phyloP scores from a whole-genome alignment of 257 asterid genomes.

The Solanum gracilifrons region DNA sequence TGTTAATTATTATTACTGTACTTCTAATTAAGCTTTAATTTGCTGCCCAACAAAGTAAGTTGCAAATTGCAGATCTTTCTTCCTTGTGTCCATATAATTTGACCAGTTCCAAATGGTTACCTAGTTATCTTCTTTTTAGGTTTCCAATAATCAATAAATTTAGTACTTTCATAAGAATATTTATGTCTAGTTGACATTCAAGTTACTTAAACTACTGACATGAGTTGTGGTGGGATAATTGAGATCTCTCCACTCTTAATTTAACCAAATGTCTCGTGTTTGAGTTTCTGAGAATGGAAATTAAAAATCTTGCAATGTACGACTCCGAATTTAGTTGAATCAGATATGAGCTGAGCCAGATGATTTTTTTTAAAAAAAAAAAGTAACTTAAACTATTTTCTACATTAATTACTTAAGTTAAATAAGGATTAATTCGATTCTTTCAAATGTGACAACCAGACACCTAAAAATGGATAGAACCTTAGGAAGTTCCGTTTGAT shows the following conservation, averaged over 20 bases:
- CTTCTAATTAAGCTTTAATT: not conserved
- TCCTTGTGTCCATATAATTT: not conserved
- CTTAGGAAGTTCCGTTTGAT: not conserved
- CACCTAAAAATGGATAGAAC: not conserved
- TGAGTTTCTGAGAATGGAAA: fast-evolving
- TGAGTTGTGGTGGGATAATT: not conserved
- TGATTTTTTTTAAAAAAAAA: no score
- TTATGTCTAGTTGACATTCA: not conserved
- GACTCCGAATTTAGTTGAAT: not conserved
- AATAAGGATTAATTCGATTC: not conserved
- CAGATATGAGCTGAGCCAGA: no score
- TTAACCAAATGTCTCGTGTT: not conserved
- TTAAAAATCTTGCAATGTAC: not conserved
- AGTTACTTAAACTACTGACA: not conserved
- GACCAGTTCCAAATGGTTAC: not conserved
- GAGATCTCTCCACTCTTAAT: not conserved
- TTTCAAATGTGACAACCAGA: not conserved
- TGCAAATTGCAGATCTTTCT: not conserved
- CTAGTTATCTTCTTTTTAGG: not conserved
- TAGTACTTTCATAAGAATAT: not conserved
- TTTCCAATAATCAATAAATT: not conserved
- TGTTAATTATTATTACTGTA: not conserved
- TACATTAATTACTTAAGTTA: not conserved
- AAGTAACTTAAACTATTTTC: not conserved
- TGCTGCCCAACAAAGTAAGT: not conserved